These are phyloP conservation scores for Teunomyces stri DNA, from an alignment of 805 yeast genomes.

Conservation along the genomic window DNA sequence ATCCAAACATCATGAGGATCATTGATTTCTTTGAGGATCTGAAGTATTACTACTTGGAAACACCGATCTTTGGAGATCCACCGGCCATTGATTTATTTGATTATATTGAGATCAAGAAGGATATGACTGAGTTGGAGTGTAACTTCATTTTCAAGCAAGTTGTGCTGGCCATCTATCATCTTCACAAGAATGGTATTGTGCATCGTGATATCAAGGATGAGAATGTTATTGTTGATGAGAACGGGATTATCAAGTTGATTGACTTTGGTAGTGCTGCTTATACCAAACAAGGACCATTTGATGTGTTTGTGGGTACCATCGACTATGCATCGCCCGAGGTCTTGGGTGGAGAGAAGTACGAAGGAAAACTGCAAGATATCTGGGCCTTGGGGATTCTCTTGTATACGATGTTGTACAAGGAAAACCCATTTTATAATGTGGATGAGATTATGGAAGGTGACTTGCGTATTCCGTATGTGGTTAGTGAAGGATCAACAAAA, in stretches of 20 bases:
- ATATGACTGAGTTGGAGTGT: constrained; percentile 78
- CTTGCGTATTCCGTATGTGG: constrained; percentile 64
- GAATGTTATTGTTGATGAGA: constrained; percentile 81
- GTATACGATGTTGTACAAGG: constrained; percentile 87
- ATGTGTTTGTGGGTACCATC: constrained; percentile 94
- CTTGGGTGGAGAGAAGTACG: constrained; percentile 80
- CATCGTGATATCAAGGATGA: constrained; percentile 97
- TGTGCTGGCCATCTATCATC: constrained; percentile 72
- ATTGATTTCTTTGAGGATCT: constrained; percentile 93
- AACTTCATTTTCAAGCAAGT: constrained; percentile 76
- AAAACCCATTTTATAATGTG: constrained; percentile 92
- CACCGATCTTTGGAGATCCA: constrained; percentile 84
- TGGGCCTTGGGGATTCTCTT: constrained; percentile 95
- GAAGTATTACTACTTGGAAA: constrained; percentile 84
- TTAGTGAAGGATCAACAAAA: constrained; percentile 57
- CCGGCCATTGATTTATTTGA: constrained; percentile 95
- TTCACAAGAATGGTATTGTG: constrained; percentile 82
- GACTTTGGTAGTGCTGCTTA: constrained; percentile 97
- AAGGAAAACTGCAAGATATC: constrained; percentile 91
- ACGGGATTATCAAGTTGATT: constrained; percentile 78
- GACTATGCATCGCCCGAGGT: constrained; percentile 99
- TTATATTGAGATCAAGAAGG: constrained; percentile 78
- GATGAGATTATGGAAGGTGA: constrained; percentile 95
- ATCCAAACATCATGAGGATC: constrained; percentile 81
- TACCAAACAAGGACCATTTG: constrained; percentile 88